phyloP scores from a whole-genome alignment of 1,284 basidiomycete genomes.

The Termitomyces sp. region DNA sequence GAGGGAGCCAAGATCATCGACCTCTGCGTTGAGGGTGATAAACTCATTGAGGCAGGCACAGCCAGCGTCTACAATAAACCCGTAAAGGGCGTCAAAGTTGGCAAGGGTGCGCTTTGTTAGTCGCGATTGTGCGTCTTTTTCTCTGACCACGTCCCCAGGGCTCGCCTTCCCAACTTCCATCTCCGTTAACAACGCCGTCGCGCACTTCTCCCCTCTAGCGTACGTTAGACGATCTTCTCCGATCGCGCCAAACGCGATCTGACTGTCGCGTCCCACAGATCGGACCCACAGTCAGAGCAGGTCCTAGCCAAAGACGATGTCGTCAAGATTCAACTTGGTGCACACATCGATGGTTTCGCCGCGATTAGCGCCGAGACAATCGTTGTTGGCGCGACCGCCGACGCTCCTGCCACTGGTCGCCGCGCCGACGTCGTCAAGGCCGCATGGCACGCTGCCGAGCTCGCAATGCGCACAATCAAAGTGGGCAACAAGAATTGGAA shows the following conservation, averaged over 20 bases:
- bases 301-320: conserved; percentile 84
- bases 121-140: conserved; percentile 4
- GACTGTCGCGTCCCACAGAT: conserved; percentile 35
- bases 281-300: conserved; percentile 63
- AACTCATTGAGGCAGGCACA: conserved; percentile 83
- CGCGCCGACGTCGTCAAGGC: conserved; percentile 91
- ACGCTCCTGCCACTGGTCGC: conserved; percentile 76
- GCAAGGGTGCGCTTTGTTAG: conserved; percentile 63
- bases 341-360: conserved; percentile 95
- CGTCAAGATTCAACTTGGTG: conserved; percentile 93
- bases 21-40: conserved; percentile 90
- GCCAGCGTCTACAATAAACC: conserved; percentile 87
- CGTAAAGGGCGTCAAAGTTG: conserved; percentile 81
- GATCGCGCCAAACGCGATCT: conserved; percentile 14
- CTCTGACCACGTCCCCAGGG: conserved; percentile 43
- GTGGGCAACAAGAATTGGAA: conserved; percentile 93
- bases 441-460: conserved; percentile 89
- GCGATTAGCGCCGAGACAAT: conserved; percentile 89
- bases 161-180: conserved; percentile 92
- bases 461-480: conserved; percentile 83
- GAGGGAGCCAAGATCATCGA: conserved; percentile 89
- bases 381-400: conserved; percentile 72
- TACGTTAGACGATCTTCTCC: conserved; percentile 32
- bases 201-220: conserved; percentile 79
- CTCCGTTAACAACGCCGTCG: conserved; percentile 87